These are phyloP conservation scores for Malus hybrid DNA, from an alignment of 331 rosid species.

Conservation along the genomic window DNA sequence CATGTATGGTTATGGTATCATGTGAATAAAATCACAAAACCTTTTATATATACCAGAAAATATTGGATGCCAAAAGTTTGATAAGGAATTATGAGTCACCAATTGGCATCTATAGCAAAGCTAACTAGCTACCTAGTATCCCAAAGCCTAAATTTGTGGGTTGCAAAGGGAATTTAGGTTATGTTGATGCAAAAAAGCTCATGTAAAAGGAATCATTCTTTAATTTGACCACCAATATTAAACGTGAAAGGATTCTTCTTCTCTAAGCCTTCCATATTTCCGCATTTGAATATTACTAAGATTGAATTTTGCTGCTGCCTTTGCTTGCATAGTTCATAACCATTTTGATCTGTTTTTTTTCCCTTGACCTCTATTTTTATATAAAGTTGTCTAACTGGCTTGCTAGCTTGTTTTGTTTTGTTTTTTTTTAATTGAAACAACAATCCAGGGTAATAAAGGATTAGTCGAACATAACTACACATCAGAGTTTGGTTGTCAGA, in stretches of 20 bases:
- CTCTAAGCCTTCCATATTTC: neutral
- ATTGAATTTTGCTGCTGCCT: neutral
- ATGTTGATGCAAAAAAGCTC: neutral
- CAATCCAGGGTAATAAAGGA: no score
- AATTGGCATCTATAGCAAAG: neutral
- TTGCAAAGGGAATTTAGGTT: neutral
- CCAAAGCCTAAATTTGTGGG: neutral
- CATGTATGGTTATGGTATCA: neutral
- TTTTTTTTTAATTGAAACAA: no score
- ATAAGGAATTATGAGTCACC: neutral
- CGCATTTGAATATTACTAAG: neutral
- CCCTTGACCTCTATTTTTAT: neutral
- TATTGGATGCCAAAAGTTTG: neutral
- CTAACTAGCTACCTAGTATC: neutral
- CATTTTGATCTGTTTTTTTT: neutral
- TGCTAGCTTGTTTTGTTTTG: neutral
- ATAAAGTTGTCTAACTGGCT: neutral
- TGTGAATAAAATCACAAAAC: neutral
- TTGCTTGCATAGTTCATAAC: neutral
- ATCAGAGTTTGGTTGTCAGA: no score
- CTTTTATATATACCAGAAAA: conserved; percentile 5
- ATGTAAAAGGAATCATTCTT: neutral
- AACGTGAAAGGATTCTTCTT: neutral
- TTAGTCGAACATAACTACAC: no score
- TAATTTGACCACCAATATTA: neutral